Percentiles rank a stretch among this genome's conserved stretches.
These are phyloP conservation scores for Phytophthora megakarya DNA, from an alignment of 352 stramenopile species.

Conservation along the genomic window DNA sequence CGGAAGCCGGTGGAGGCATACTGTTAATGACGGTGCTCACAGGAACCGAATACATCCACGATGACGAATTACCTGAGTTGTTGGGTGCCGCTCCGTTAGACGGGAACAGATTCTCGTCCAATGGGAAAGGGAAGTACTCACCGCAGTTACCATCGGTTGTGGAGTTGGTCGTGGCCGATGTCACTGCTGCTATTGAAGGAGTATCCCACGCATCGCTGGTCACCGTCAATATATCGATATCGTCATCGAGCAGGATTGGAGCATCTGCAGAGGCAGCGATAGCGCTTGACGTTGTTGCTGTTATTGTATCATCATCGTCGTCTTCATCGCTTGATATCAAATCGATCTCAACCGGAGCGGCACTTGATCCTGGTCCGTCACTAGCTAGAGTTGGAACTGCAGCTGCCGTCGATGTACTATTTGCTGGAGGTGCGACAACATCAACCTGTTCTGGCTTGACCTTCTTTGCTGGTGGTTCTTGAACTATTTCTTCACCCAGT, in stretches of 20 bases:
- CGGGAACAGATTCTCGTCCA: conserved; percentile 66
- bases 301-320: conserved; percentile 22
- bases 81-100: conserved; percentile 27
- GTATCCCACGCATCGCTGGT: conserved; percentile 71
- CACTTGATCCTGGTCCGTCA: conserved; percentile 32
- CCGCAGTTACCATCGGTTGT: conserved; percentile 38
- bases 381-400: conserved; percentile 10
- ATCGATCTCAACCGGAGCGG: conserved; percentile 72
- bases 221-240: conserved; percentile 70
- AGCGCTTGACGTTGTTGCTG: conserved; percentile 5
- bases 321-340: conserved; percentile 77
- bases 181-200: conserved; percentile 16
- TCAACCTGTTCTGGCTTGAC: conserved; percentile 58
- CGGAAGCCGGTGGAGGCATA: conserved; percentile 21
- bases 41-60: conserved; percentile 43
- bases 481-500: conserved; percentile 50
- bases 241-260: conserved; percentile 58
- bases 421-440: conserved; percentile 5
- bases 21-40: conserved; percentile 42
- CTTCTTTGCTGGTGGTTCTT: conserved; percentile 50
- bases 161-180: conserved; percentile 22
- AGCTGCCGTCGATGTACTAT: conserved; percentile 15
- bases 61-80: conserved; percentile 21
- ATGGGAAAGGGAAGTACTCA: conserved; percentile 58
- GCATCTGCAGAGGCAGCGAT: conserved; percentile 13